Evolutionary conservation across 345 rosid genomes (phyloP), one percentile per base, ranked within the genome.

Genomic region (Pseudoturritis turrita): DNA sequence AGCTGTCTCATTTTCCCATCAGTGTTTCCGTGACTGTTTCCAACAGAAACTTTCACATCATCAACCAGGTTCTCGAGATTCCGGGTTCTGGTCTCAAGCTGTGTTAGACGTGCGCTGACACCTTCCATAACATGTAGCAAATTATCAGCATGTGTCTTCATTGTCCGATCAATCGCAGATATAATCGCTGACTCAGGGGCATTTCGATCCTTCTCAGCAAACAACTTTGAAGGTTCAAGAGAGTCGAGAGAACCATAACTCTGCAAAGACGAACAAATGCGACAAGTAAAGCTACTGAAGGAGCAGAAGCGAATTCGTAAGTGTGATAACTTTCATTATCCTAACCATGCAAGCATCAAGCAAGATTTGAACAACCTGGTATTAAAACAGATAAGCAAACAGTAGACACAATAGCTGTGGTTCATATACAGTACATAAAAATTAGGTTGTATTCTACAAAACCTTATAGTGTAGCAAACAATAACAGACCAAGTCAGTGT

Each of bases 1-100:
- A 93, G 78, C 46, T 82, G 96, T 64, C 88, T 89, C 89, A 93
- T 74, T 72, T 87, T 93, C 43, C 94, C 97, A 65, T 93, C 96
- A 47, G 85, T 81, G 69, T 79, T 89, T 64, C 89, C 97, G 3
- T 93, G 82, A 83, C 85, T 85, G 84, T 82, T 89, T 36, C 84
- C 98, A 56, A 89, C 86, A 70, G 91, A 82, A 45, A 79, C 72
- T 80, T 90, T 93, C 78, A 93, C 83, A 81, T 90, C 97, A 81
- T 90, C 96, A 7, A 93, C 85, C 57, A 94, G 71, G 59, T 68
- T 76, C 86, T 93, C 97, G 2, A 93, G 84, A 74, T 79, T 72
- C 11, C 82, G 82, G 12, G 85, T 85, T 75, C 94, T 86, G 61
- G 82, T 85, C 79, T 93, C 98, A 80, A 93, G 78, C 71, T 89